Conservation (phyloP, 768 basidiomycete species). For the Candolleomyces efflorescens region DNA sequence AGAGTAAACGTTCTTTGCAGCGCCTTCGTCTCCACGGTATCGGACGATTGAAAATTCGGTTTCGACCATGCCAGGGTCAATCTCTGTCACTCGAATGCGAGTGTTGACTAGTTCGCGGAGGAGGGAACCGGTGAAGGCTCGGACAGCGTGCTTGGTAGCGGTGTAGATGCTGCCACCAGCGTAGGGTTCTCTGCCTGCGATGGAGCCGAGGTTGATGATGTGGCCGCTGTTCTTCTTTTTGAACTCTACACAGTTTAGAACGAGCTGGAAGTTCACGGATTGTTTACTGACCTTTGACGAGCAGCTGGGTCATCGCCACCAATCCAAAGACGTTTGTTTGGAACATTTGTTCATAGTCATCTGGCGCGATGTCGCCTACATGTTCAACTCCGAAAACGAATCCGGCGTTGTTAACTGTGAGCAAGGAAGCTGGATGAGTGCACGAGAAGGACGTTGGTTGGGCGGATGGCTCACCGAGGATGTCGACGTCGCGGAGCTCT, state of each 20-base stretch:
- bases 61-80: slow-evolving; percentile 69
- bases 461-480: slow-evolving; percentile 57
- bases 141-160: slow-evolving; percentile 85
- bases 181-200: slow-evolving; percentile 87
- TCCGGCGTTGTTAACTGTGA: slow-evolving; percentile 69
- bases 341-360: slow-evolving; percentile 83
- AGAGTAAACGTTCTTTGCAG: slow-evolving; percentile 88
- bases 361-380: slow-evolving; percentile 75
- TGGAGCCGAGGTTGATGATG: slow-evolving; percentile 92
- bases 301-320: slow-evolving; percentile 76
- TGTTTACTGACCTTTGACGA: slow-evolving; percentile 50
- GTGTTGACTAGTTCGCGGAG: slow-evolving; percentile 89
- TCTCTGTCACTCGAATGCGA: slow-evolving; percentile 89
- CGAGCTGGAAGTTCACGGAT: not conserved
- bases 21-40: slow-evolving; percentile 77
- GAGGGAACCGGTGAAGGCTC: slow-evolving; percentile 80
- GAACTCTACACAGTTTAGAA: slow-evolving; percentile 49
- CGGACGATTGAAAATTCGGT: slow-evolving; percentile 90
- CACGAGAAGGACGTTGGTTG: not conserved
- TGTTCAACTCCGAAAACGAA: slow-evolving; percentile 86
- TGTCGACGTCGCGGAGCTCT: slow-evolving; percentile 70
- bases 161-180: slow-evolving; percentile 90
- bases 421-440: too few species aligned
- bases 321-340: slow-evolving; percentile 80
- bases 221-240: slow-evolving; percentile 75